Conservation (phyloP, 768 basidiomycete species). For the Lanmaoa rubissima region DNA sequence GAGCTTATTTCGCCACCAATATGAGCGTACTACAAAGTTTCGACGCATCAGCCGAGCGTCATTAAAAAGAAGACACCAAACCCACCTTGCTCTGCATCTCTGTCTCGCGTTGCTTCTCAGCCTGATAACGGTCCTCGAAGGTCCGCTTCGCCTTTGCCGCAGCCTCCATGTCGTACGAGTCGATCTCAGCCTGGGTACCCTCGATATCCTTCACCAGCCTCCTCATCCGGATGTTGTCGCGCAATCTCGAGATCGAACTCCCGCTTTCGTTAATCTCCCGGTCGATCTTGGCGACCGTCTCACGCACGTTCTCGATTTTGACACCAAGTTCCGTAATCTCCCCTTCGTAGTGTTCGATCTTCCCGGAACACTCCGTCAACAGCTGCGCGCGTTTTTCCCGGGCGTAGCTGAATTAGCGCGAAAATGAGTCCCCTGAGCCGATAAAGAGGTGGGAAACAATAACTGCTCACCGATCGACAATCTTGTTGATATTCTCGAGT, state of each 20-base stretch:
- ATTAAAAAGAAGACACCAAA: slow-evolving; percentile 3
- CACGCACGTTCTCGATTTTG: slow-evolving; percentile 41
- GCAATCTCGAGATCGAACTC: slow-evolving; percentile 63
- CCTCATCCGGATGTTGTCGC: slow-evolving; percentile 82
- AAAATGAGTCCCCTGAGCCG: neutral
- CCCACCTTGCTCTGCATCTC: slow-evolving; percentile 67
- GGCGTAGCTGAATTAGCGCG: slow-evolving; percentile 56
- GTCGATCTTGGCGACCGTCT: slow-evolving; percentile 57
- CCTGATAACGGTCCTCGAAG: slow-evolving; percentile 78
- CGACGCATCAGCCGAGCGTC: slow-evolving; percentile 3
- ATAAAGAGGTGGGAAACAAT: neutral
- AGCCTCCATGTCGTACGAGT: slow-evolving; percentile 76
- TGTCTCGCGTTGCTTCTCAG: slow-evolving; percentile 70
- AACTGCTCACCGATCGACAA: slow-evolving; percentile 55
- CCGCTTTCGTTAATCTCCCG: slow-evolving; percentile 79
- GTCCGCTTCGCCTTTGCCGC: slow-evolving; percentile 80
- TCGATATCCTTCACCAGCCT: slow-evolving; percentile 65
- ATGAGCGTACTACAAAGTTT: slow-evolving; percentile 60
- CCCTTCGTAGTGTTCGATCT: slow-evolving; percentile 48
- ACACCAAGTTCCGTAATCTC: slow-evolving; percentile 43
- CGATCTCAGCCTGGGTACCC: slow-evolving; percentile 67
- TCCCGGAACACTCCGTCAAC: slow-evolving; percentile 56
- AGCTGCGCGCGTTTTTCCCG: slow-evolving; percentile 61
- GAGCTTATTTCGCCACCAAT: slow-evolving; percentile 82
- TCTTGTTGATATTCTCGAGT: slow-evolving; percentile 57